These are phyloP conservation scores for Yarrowia hollandica DNA, from an alignment of 805 yeast species.

Conservation along the genomic window DNA sequence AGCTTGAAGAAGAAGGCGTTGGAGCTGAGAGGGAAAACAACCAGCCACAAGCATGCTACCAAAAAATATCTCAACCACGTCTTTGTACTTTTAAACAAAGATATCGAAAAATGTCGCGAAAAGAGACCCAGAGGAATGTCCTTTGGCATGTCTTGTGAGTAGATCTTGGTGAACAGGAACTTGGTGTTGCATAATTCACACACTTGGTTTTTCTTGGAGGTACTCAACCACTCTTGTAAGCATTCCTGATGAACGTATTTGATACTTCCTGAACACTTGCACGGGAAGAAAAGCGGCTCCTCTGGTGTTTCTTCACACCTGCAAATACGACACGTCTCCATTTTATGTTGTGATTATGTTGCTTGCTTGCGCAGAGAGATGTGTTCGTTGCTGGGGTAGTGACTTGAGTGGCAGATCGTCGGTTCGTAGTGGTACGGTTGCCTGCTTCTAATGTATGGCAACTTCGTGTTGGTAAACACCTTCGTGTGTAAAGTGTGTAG, in stretches of 20 bases:
- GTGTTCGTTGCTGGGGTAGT: background rate
- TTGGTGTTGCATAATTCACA: constrained; percentile 89
- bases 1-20: background rate
- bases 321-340: constrained; percentile 82
- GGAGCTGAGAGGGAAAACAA: background rate
- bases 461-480: background rate
- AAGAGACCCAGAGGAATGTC: constrained; percentile 58
- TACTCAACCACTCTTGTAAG: constrained; percentile 80
- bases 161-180: constrained; percentile 66
- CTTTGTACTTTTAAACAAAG: background rate
- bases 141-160: constrained; percentile 63
- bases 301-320: constrained; percentile 81
- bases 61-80: constrained; percentile 20
- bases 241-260: constrained; percentile 93
- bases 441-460: background rate
- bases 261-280: constrained; percentile 92
- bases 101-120: constrained; percentile 34
- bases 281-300: constrained; percentile 86
- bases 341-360: constrained; percentile 35
- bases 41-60: constrained; percentile 9
- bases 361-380: background rate
- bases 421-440: background rate
- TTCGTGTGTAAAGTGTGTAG: background rate
- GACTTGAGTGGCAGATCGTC: background rate
- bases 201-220: constrained; percentile 54